A percentile compares a stretch with the other conserved stretches of the same genome.
Conservation (phyloP, 2,329 filamentous ascomycete species). For the Ustulina deusta region DNA sequence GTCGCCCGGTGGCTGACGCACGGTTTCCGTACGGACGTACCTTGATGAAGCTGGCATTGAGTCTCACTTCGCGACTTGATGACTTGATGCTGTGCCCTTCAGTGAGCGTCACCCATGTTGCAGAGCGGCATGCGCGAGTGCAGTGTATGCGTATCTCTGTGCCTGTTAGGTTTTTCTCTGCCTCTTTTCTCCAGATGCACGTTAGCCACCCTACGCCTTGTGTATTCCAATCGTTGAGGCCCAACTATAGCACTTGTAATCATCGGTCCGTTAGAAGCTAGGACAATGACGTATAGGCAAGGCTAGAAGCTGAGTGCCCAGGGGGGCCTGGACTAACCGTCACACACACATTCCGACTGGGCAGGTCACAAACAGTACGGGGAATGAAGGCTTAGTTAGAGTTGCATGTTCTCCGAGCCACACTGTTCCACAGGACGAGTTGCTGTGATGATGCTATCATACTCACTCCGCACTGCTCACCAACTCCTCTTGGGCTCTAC, state of each 20-base stretch:
- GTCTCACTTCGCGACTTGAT: constrained; percentile 34
- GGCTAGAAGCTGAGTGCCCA: constrained; percentile 25
- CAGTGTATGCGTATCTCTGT: constrained; percentile 7
- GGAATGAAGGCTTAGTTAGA: not conserved
- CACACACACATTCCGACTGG: constrained; percentile 14
- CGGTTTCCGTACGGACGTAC: constrained; percentile 36
- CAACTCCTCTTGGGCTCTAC: not conserved
- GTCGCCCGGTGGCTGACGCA: constrained; percentile 30
- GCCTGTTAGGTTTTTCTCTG: constrained; percentile 12
- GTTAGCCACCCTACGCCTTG: not conserved
- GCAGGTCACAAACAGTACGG: constrained; percentile 14
- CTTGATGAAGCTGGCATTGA: constrained; percentile 13
- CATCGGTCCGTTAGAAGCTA: not conserved
- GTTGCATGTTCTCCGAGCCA: constrained; percentile 9
- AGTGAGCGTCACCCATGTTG: constrained; percentile 18
- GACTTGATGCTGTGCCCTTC: constrained; percentile 26
- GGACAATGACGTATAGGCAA: constrained; percentile 21
- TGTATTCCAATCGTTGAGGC: constrained; percentile 7
- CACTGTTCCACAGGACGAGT: constrained; percentile 7
- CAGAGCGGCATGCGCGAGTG: constrained; percentile 26
- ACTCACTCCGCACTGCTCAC: not conserved
- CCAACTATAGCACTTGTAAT: constrained; percentile 7
- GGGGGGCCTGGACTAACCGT: constrained; percentile 17
- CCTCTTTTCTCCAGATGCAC: constrained; percentile 6
- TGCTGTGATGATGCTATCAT: constrained; percentile 2